These are phyloP conservation scores for Lippia alba DNA, from an alignment of 305 asterid genomes.

Conservation along the genomic window DNA sequence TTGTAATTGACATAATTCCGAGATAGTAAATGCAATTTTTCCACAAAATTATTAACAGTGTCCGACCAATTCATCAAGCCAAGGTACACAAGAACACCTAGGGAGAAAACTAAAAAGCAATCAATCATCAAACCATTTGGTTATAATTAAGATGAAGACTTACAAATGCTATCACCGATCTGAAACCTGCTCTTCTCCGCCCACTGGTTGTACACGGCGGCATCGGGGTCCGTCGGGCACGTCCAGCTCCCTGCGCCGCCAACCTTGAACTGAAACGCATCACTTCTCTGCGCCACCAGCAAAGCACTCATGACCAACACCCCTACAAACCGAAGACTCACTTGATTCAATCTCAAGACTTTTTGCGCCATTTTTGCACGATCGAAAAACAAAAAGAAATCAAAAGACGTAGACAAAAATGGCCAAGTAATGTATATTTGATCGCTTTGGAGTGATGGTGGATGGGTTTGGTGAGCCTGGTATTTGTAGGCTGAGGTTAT, in stretches of 20 bases:
- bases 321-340: conserved; percentile 33
- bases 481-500: conserved; percentile 65
- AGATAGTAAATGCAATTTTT: too few relatives aligned
- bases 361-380: conserved; percentile 48
- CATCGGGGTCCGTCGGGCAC: conserved; percentile 61
- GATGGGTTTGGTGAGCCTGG: conserved; percentile 21
- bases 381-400: too few relatives aligned
- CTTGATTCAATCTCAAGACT: conserved; percentile 18
- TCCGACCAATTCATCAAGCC: too few relatives aligned
- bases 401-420: neutral
- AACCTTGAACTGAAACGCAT: conserved; percentile 65
- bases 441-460: conserved; percentile 13
- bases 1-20: too few relatives aligned
- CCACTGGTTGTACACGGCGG: conserved; percentile 66
- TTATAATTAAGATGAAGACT: conserved; percentile 25
- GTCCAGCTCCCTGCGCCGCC: conserved; percentile 82
- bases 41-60: too few relatives aligned
- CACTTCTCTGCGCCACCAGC: conserved; percentile 47
- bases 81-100: too few relatives aligned
- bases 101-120: too few relatives aligned
- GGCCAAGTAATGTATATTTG: neutral
- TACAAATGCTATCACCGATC: conserved; percentile 68
- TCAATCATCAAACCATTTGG: too few relatives aligned
- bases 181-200: conserved; percentile 68
- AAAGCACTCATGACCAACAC: conserved; percentile 35